Conservation (phyloP, 148 eudicot genomes). For the Rhododendron henanense region DNA sequence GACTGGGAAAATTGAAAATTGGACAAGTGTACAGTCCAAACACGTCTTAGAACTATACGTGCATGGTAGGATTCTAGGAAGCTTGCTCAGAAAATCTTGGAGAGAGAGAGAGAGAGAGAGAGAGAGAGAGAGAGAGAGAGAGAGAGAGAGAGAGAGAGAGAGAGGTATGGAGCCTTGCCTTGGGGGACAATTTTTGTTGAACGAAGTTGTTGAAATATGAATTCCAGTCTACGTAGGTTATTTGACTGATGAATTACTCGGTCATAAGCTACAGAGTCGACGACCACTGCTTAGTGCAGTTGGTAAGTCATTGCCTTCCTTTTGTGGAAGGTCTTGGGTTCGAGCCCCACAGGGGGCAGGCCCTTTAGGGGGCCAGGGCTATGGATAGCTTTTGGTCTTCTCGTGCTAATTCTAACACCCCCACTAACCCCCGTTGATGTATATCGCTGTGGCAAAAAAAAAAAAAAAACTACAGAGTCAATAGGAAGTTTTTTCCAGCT, state of each 20-base stretch:
- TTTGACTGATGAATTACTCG: neutral
- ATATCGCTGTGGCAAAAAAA: no score
- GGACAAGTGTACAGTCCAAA: neutral
- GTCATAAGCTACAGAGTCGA: neutral
- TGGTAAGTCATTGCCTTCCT: no score
- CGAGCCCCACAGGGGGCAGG: no score
- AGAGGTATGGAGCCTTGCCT: neutral
- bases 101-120: neutral
- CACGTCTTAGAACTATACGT: neutral
- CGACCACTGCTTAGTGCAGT: no score
- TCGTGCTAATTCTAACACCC: no score
- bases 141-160: neutral
- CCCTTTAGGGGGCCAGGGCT: no score
- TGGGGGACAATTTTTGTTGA: neutral
- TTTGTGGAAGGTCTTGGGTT: no score
- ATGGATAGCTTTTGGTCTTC: no score
- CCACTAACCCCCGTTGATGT: no score
- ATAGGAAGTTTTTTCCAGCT: neutral
- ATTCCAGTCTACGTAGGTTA: neutral
- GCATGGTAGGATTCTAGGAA: neutral
- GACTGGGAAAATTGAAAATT: neutral
- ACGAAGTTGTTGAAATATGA: neutral
- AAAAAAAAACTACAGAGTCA: neutral
- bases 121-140: neutral
- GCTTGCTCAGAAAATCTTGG: neutral